Base-by-base conservation (phyloP, 2,329 filamentous ascomycete genomes). In the Nemania bipapillata region DNA sequence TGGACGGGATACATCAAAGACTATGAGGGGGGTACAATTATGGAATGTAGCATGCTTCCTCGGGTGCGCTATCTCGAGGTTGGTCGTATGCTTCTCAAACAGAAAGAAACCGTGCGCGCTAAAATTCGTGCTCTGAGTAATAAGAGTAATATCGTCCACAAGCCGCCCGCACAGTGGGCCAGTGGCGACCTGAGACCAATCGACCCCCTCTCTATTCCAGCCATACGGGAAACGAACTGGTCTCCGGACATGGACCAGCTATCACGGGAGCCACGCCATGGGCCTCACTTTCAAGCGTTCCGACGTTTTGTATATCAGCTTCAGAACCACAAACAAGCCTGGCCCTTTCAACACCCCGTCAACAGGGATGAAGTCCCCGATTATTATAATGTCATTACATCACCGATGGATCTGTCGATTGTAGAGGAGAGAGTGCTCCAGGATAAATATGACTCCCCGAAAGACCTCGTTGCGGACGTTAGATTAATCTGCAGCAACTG, bases 41-140 rank as follows among this genome's bases (percentile, higher is more conserved):
- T 99, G 96, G 96, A 99, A 82, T 99, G 96, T 77, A 93, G 92
- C 60, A 98, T 99, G 96, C 87, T 99, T 20, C 95, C 95, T 7
- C 92, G 92, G 70, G 93, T 98, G 62, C 92, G 96, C 56, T 99
- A 99, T 80, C 90, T 99, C 5, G 95, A 99, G 80, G 89, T 90
- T 76, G 92, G 93, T 2, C 91, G 94, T 70, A 97, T 99, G 93
- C 86, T 99, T 1, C 87, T 97, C 53, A 99, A 99, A 83, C 96
- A 99, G 79, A 98, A 97, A 80, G 96, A 97, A 79, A 92, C 91
- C 61, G 93, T 98, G 2, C 91, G 94, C 75, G 94, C 94, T 70
- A 99, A 99, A 83, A 97, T 98, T 72, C 90, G 94, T 94, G 11
- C 95, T 96, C 74, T 94, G 4, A 45, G 17, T 90, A 77, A 7